phyloP scores from a whole-genome alignment of 108 stramenopile genomes.

The Cyclostephanos tholiformis region DNA sequence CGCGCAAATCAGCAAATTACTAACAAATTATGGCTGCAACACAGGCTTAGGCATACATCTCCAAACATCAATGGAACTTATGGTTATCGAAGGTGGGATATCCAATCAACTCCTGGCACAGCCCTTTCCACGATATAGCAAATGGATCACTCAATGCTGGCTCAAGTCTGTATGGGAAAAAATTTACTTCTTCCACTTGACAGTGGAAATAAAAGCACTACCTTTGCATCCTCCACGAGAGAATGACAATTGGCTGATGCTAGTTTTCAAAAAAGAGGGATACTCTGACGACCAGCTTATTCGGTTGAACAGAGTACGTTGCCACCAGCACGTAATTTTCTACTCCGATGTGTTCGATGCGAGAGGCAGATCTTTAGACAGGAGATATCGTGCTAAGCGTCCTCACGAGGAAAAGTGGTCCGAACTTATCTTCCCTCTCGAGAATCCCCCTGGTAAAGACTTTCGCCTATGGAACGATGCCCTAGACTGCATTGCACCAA shows the following conservation, averaged over 20 bases:
- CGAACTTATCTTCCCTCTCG: neutral
- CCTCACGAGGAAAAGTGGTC: neutral
- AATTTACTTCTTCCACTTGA: neutral
- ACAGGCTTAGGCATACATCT: neutral
- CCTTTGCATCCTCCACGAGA: neutral
- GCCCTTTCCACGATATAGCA: neutral
- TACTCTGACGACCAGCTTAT: neutral
- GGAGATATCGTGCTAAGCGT: neutral
- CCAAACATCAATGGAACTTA: neutral
- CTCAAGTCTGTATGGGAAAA: neutral
- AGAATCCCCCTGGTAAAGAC: neutral
- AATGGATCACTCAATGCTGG: constrained; percentile 5
- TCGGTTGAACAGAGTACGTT: neutral
- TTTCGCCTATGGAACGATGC: neutral
- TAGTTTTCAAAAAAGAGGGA: neutral
- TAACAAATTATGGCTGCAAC: constrained; percentile 13
- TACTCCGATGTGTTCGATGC: neutral
- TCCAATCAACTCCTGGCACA: neutral
- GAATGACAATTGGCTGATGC: neutral
- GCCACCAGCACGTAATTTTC: neutral
- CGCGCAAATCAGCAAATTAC: constrained; percentile 3
- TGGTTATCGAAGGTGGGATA: constrained; percentile 6
- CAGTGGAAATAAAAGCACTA: neutral
- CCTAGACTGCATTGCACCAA: neutral
- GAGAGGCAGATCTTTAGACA: neutral